A percentile compares a stretch with the other conserved stretches of the same genome.
These are phyloP conservation scores for Lactarius vividus DNA, from an alignment of 768 basidiomycete genomes.

Conservation along the genomic window DNA sequence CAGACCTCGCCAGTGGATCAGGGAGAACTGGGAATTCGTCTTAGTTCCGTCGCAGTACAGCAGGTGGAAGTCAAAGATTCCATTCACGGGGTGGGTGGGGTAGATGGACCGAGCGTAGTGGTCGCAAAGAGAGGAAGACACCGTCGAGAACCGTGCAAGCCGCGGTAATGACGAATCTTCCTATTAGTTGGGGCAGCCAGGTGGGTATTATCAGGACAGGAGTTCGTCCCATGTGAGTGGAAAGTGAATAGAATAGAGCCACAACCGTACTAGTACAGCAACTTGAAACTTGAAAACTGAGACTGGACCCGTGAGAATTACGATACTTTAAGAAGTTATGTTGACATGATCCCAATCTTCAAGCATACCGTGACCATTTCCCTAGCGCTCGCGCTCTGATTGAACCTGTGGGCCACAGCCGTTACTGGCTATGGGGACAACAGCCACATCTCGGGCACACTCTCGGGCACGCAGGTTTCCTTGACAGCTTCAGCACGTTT, in stretches of 20 bases:
- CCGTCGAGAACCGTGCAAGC: background rate
- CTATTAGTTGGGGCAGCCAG: background rate
- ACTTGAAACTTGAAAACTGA: no score
- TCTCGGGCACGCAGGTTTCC: no score
- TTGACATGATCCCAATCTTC: no score
- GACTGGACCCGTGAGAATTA: no score
- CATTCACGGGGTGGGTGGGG: background rate
- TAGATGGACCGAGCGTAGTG: background rate
- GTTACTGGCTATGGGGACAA: no score
- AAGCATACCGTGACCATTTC: no score
- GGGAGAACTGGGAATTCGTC: background rate
- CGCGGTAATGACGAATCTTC: slow-evolving; percentile 2
- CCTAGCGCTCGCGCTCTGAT: no score
- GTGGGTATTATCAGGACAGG: background rate
- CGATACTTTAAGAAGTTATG: no score
- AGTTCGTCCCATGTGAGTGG: background rate
- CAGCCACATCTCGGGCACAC: no score
- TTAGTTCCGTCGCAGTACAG: slow-evolving; percentile 20
- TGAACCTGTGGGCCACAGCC: no score
- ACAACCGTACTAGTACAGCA: background rate
- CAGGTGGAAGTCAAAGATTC: slow-evolving; percentile 13
- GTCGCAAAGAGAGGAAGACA: slow-evolving; percentile 13
- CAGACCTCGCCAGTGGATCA: slow-evolving; percentile 3
- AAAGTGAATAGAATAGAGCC: no score
- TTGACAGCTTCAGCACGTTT: no score